Base-by-base conservation (phyloP, 1,284 basidiomycete species). In the Abortiporus biennis region DNA sequence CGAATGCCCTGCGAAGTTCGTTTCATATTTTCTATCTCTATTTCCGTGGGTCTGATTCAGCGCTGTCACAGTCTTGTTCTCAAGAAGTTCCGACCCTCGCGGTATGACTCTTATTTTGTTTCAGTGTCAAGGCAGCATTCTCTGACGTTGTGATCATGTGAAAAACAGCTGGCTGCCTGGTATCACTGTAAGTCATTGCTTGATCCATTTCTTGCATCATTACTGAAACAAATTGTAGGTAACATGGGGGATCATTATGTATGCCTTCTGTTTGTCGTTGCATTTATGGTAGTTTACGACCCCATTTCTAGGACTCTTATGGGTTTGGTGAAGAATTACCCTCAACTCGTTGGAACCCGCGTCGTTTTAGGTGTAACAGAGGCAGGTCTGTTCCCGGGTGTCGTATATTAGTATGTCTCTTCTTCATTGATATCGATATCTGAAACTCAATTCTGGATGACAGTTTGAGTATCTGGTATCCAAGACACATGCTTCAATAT, bases 311-410 rank as follows among this genome's bases (percentile, higher is more conserved):
- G 78, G 72, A 77, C 71, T 1, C 53, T 74, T 27, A 85, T 81
- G 78, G 77, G 78, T n/a, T 58, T 83, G 2, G 79, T 80, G 20
- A 11, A 8, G 43, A 81, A 77, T 38, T 84, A 79, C 52, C 71
- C 69, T 17, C 72, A 83, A 53, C 69, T 84, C 3, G 70, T 82
- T 11, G 80, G 72, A 15, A 67, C 67, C 8, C 76, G 76, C 21
- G 66, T 78, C 4, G 76, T 66, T 44, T 71, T 85, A 2, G 84
- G 85, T 2, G 55, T 85, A 0, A 72, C 80, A 0, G 84, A 87
- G 56, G 77, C 80, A 4, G 84, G 84, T 0, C 58, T 85, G 17
- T 81, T 84, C 53, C 80, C 81, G 4, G 80, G 82, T 15, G 78
- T 82, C 4, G 72, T 74, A 0, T 85, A 80, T 56, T 84, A 81